These are phyloP conservation scores for Gloeostereum incarnatum DNA, from an alignment of 768 basidiomycete genomes.

Conservation along the genomic window DNA sequence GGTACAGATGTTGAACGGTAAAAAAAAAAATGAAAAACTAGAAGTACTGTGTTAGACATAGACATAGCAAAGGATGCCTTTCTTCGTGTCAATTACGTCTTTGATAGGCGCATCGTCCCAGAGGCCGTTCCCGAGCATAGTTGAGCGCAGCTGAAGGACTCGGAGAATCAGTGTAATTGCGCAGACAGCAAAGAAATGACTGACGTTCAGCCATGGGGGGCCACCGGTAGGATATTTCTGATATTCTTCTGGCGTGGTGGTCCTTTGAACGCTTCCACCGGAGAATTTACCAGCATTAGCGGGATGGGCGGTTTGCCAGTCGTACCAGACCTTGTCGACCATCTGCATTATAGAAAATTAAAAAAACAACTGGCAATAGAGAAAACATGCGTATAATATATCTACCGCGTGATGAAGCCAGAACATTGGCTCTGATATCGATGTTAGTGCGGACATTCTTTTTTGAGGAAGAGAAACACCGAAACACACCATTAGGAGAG, in stretches of 20 bases:
- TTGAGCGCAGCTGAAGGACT: slow-evolving; percentile 13
- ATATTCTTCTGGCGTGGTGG: slow-evolving; percentile 12
- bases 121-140: slow-evolving; percentile 18
- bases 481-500: slow-evolving; percentile 19
- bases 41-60: slow-evolving; percentile 15
- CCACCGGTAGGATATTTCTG: slow-evolving; percentile 15
- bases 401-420: slow-evolving; percentile 24
- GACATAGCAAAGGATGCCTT: slow-evolving; percentile 22
- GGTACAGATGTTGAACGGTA: no score
- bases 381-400: background rate
- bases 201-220: slow-evolving; percentile 14
- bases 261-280: slow-evolving; percentile 20
- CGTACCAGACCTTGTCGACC: slow-evolving; percentile 27
- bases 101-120: slow-evolving; percentile 13
- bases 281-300: slow-evolving; percentile 16
- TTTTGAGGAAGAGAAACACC: background rate
- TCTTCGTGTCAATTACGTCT: slow-evolving; percentile 20
- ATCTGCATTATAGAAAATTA: slow-evolving; percentile 11
- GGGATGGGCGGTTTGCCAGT: slow-evolving; percentile 20
- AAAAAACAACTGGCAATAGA: background rate
- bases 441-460: background rate
- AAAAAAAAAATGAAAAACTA: background rate
- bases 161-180: background rate
- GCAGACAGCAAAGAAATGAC: background rate
- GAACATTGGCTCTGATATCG: slow-evolving; percentile 21